Evolutionary conservation across 768 basidiomycete genomes (phyloP).

Genomic region (Leccinum boreale): DNA sequence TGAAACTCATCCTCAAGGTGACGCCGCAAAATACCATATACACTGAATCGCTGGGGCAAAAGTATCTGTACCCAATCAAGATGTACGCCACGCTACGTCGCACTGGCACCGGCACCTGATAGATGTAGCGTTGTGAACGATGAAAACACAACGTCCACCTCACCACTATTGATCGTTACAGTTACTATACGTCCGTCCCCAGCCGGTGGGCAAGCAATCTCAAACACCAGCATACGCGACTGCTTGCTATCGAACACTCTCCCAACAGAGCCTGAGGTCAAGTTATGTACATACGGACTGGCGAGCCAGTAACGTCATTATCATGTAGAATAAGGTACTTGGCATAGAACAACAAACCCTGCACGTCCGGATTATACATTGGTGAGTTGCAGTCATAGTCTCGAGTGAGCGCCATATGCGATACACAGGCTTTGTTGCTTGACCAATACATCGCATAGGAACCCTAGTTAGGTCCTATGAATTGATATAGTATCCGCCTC

Average conservation of each 20-base stretch:
- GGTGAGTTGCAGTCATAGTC: background rate
- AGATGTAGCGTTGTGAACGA: background rate
- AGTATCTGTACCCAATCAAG: background rate
- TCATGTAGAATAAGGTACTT: background rate
- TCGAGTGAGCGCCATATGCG: background rate
- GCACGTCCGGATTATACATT: background rate
- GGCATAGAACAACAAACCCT: background rate
- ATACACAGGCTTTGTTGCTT: background rate
- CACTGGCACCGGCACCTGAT: too few relatives aligned
- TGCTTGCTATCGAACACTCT: too few relatives aligned
- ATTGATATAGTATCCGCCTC: conserved; percentile 79
- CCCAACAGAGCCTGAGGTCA: too few relatives aligned
- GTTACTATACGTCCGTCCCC: background rate
- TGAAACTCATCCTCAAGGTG: too few relatives aligned
- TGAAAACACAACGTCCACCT: background rate
- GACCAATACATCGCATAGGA: background rate
- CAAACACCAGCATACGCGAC: background rate
- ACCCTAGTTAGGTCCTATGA: conserved; percentile 76
- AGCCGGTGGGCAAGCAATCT: background rate
- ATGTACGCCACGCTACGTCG: background rate
- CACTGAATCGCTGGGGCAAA: too few relatives aligned
- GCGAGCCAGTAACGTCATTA: background rate
- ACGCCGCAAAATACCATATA: too few relatives aligned
- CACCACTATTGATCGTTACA: background rate
- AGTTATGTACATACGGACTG: background rate